These are phyloP conservation scores for Nigrograna mackinnonii DNA, from an alignment of 2,329 filamentous ascomycete species.

Conservation along the genomic window DNA sequence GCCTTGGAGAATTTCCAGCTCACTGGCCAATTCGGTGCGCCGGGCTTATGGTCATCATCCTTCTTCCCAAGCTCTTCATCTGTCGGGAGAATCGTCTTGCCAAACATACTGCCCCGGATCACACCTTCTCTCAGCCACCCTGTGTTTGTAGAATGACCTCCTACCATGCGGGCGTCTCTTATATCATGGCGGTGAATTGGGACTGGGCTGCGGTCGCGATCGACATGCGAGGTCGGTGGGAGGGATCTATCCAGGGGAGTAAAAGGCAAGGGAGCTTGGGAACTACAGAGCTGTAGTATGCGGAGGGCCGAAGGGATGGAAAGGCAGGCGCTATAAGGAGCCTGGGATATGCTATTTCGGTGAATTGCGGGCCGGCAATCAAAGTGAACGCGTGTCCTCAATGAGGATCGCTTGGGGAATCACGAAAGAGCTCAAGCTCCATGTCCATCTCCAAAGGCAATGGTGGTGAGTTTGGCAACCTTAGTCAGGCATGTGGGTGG, in stretches of 20 bases:
- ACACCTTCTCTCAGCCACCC: constrained; percentile 30
- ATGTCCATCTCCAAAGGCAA: too few relatives aligned
- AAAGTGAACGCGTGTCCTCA: too few relatives aligned
- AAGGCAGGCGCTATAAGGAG: too few relatives aligned
- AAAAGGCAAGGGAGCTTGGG: constrained; percentile 18
- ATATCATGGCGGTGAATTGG: constrained; percentile 24
- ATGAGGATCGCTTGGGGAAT: too few relatives aligned
- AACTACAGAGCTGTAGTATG: too few relatives aligned
- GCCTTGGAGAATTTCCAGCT: constrained; percentile 21
- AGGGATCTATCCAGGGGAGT: constrained; percentile 2
- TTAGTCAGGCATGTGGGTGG: too few relatives aligned
- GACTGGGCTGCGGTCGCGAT: constrained; percentile 8
- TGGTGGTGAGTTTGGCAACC: too few relatives aligned
- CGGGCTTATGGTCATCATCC: constrained; percentile 62
- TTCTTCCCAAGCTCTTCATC: constrained; percentile 69
- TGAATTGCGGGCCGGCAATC: too few relatives aligned
- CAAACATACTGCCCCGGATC: constrained; percentile 32
- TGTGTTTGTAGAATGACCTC: constrained; percentile 19
- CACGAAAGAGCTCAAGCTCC: too few relatives aligned
- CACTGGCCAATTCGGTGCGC: constrained; percentile 31
- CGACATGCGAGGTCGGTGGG: constrained; percentile 11
- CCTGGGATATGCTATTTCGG: too few relatives aligned
- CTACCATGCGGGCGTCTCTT: constrained; percentile 24
- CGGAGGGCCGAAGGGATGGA: too few relatives aligned
- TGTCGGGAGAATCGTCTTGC: constrained; percentile 49